Conservation (phyloP, 306 rosid genomes). For the Vigna trinervia region DNA sequence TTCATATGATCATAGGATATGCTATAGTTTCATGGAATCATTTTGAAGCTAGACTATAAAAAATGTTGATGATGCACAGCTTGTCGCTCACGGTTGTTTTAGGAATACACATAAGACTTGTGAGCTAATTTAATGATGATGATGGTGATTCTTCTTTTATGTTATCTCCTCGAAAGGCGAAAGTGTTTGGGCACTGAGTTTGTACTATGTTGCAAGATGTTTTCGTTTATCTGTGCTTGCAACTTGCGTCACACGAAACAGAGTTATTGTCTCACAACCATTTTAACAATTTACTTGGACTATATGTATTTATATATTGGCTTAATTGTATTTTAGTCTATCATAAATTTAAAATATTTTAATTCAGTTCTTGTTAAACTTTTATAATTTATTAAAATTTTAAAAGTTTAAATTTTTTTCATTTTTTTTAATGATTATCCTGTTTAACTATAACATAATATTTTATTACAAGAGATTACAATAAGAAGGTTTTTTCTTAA, state of each 20-base stretch:
- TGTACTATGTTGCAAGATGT: not conserved
- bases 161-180: slow-evolving; percentile 29
- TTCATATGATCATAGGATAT: not conserved
- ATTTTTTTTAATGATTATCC: no score
- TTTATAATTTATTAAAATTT: no score
- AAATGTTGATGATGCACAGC: not conserved
- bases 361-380: no score
- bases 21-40: not conserved
- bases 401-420: no score
- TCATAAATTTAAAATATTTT: no score
- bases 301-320: no score
- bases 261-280: not conserved
- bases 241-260: not conserved
- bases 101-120: not conserved
- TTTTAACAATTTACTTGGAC: no score
- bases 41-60: not conserved
- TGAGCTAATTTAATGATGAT: not conserved
- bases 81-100: not conserved
- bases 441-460: no score
- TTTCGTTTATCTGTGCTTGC: slow-evolving; percentile 9
- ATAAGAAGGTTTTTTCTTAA: no score
- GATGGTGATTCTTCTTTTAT: slow-evolving; percentile 12
- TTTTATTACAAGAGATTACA: no score
- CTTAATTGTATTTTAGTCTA: no score
- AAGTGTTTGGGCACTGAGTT: slow-evolving; percentile 15